A percentile compares a stretch with the other conserved stretches of the same genome.
Evolutionary conservation across 176 grass and related monocot genomes (phyloP).

Genomic region (Dactylis glomerata): DNA sequence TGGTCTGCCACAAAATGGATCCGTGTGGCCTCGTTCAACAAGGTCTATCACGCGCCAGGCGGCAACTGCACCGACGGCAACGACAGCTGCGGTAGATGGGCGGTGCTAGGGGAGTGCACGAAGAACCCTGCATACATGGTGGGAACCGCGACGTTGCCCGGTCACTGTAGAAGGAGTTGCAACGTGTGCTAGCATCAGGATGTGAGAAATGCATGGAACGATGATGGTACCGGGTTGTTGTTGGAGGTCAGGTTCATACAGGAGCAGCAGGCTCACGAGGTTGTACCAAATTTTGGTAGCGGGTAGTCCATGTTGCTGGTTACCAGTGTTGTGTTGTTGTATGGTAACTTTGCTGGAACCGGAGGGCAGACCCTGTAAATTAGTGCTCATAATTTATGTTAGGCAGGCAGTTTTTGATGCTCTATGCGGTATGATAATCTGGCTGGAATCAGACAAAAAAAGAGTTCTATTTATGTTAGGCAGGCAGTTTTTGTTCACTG

Average conservation of each 20-base stretch:
- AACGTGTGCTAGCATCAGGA: conserved; percentile 56
- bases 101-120: conserved; percentile 69
- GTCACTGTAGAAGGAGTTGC: conserved; percentile 83
- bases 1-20: conserved; percentile 97
- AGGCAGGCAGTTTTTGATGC: background rate
- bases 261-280: background rate
- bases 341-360: background rate
- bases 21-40: conserved; percentile 74
- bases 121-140: conserved; percentile 94
- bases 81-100: conserved; percentile 63
- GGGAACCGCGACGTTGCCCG: conserved; percentile 45
- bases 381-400: background rate
- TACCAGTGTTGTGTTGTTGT: background rate
- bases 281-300: background rate
- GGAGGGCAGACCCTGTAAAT: background rate
- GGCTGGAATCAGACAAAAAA: background rate
- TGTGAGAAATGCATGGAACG: background rate
- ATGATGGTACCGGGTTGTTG: background rate
- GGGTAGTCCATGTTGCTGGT: background rate
- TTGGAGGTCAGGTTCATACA: background rate
- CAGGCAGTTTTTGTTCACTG: background rate
- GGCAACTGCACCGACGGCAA: conserved; percentile 81
- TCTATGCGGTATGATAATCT: background rate
- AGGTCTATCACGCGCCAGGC: conserved; percentile 42
- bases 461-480: background rate